Conservation (phyloP, 371 early-diverging fungal genomes). For the Syncephalastrum sp. region DNA sequence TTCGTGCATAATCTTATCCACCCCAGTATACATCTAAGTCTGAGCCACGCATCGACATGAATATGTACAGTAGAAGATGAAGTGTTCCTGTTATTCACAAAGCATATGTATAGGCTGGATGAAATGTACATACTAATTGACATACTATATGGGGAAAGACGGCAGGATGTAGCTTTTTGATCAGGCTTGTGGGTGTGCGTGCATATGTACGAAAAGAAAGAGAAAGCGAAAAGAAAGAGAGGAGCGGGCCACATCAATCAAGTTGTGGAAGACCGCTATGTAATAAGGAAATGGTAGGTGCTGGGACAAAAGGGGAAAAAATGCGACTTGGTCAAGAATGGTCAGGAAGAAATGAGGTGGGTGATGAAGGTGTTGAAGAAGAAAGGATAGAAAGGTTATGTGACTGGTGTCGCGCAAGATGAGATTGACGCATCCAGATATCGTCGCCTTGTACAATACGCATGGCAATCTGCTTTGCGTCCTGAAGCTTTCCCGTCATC, state of each 20-base stretch:
- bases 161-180: not conserved
- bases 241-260: not conserved
- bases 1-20: no score
- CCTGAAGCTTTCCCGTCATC: conserved; percentile 73
- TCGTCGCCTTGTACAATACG: conserved; percentile 64
- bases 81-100: no score
- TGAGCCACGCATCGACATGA: no score
- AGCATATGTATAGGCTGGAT: no score
- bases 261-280: not conserved
- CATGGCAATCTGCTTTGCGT: conserved; percentile 70
- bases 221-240: not conserved
- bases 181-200: not conserved
- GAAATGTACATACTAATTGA: not conserved
- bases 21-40: no score
- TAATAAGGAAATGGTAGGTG: not conserved
- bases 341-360: not conserved
- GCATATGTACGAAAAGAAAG: not conserved
- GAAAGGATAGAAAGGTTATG: not conserved
- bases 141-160: not conserved
- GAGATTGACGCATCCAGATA: conserved; percentile 1
- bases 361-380: conserved; percentile 2
- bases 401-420: not conserved
- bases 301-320: not conserved
- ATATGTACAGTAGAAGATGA: no score
- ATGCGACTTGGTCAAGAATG: not conserved